phyloP scores from a whole-genome alignment of 495 filamentous ascomycete species.

The Talaromyces wortmannii region DNA sequence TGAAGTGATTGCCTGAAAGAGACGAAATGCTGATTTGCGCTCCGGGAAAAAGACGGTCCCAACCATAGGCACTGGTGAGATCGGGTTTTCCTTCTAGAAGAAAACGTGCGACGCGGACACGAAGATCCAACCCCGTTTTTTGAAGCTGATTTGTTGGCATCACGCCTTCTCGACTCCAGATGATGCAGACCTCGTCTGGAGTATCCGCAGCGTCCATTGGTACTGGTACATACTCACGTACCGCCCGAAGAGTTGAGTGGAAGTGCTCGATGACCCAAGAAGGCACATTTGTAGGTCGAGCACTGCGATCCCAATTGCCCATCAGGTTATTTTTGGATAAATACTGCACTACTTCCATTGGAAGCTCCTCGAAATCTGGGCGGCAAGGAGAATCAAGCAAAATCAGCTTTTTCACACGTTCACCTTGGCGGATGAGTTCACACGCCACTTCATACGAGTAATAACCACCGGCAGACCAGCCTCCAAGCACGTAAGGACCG shows the following conservation, averaged over 20 bases:
- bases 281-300: constrained; percentile 7
- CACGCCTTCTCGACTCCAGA: background rate
- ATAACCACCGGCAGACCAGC: constrained; percentile 45
- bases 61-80: background rate
- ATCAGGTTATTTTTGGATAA: constrained; percentile 11
- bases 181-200: background rate
- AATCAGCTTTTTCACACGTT: constrained; percentile 22
- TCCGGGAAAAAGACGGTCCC: background rate
- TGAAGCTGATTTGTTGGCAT: background rate
- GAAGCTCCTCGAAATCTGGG: background rate
- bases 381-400: constrained; percentile 25
- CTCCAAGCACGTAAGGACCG: constrained; percentile 63
- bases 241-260: background rate
- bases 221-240: background rate
- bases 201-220: background rate
- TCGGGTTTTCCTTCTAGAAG: background rate
- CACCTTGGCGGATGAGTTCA: constrained; percentile 18
- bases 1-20: background rate
- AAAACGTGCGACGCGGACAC: background rate
- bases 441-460: constrained; percentile 30
- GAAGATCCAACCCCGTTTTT: background rate
- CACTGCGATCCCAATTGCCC: constrained; percentile 11
- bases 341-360: constrained; percentile 9
- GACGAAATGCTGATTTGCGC: background rate
- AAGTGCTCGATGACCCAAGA: constrained; percentile 13